A percentile compares a stretch with the other conserved stretches of the same genome.
Conservation (phyloP, 108 stramenopile species). For the Skeletonema grethae region DNA sequence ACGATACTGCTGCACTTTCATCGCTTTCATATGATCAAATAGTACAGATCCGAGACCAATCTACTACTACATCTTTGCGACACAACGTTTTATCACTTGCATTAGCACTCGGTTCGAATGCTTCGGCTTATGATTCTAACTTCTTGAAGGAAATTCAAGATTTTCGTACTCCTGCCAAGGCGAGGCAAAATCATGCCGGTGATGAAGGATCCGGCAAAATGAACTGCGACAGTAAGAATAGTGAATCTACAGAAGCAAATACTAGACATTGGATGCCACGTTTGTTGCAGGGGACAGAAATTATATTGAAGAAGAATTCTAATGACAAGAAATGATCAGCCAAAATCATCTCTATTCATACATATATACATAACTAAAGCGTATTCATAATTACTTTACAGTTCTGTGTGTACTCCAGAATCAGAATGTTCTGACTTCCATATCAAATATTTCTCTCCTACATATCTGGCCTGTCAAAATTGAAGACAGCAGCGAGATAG, state of each 20-base stretch:
- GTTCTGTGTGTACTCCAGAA: too few species aligned
- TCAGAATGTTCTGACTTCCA: too few species aligned
- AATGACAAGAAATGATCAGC: neutral
- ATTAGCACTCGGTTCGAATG: constrained; percentile 24
- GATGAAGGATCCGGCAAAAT: neutral
- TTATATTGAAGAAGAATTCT: neutral
- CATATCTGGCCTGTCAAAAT: too few species aligned
- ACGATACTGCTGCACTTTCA: constrained; percentile 3
- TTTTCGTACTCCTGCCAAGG: neutral
- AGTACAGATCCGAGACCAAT: constrained; percentile 2
- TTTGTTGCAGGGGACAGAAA: constrained; percentile 9
- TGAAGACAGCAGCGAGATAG: too few species aligned
- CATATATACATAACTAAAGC: neutral
- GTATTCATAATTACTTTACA: too few species aligned
- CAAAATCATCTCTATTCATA: neutral
- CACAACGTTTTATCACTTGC: constrained; percentile 16
- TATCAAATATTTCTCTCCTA: too few species aligned
- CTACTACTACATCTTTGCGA: constrained; percentile 10
- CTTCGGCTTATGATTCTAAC: constrained; percentile 10
- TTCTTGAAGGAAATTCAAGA: constrained; percentile 5
- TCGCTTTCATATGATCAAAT: constrained; percentile 18
- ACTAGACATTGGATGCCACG: constrained; percentile 10
- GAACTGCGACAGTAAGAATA: neutral
- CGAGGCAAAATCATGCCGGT: neutral
- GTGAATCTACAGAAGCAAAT: neutral